These are phyloP conservation scores for Mortierella hygrophila DNA, from an alignment of 192 early-diverging fungal species.

Conservation along the genomic window DNA sequence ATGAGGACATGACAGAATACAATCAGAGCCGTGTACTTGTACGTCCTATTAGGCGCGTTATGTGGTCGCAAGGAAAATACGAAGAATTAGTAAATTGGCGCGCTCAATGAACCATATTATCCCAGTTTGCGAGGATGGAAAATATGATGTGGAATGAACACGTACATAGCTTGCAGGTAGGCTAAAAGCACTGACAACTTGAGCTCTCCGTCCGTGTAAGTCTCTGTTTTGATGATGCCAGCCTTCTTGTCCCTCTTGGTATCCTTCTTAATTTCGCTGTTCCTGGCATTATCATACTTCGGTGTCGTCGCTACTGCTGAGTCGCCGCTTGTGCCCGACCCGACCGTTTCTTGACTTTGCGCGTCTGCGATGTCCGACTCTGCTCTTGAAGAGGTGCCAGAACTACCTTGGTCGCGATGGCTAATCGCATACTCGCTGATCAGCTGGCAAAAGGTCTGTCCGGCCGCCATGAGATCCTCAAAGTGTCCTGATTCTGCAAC, in stretches of 20 bases:
- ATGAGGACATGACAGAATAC: constrained; percentile 55
- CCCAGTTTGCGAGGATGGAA: too few relatives aligned
- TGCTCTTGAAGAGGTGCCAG: not conserved
- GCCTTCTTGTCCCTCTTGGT: constrained; percentile 33
- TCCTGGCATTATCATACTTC: not conserved
- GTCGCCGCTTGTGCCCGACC: not conserved
- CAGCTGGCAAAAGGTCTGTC: constrained; percentile 51
- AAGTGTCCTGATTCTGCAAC: constrained; percentile 67
- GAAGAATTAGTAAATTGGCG: not conserved
- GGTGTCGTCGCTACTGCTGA: not conserved
- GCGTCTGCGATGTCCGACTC: not conserved
- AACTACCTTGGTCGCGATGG: constrained; percentile 21
- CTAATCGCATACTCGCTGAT: constrained; percentile 43
- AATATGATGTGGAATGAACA: not conserved
- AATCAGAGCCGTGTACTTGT: constrained; percentile 60
- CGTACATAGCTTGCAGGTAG: constrained; percentile 33
- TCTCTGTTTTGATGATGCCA: constrained; percentile 6
- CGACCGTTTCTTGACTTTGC: not conserved
- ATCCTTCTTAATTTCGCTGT: not conserved
- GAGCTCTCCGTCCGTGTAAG: not conserved
- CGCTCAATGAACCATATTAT: too few relatives aligned
- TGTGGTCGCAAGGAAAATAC: not conserved
- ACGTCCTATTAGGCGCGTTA: constrained; percentile 4
- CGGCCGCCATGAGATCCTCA: constrained; percentile 57
- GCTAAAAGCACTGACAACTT: constrained; percentile 23